Conservation (phyloP, 1,139 yeast species). For the Protomyces arabidopsidicola region DNA sequence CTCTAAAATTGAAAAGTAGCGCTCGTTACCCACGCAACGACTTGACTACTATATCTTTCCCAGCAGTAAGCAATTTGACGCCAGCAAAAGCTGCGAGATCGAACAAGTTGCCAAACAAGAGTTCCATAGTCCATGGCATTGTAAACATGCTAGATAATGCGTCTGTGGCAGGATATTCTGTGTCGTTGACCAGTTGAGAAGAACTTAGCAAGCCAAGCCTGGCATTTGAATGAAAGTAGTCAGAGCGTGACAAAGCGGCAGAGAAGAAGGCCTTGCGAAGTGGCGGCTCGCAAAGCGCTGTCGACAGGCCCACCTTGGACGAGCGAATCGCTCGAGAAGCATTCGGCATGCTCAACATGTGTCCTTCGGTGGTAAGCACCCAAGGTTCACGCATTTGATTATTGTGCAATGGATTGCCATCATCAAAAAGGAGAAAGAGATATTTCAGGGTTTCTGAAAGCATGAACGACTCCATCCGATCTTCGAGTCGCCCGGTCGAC, state of each 20-base stretch:
- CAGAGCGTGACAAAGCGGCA: constrained; percentile 9
- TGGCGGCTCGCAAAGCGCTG: background rate
- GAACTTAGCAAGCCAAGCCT: background rate
- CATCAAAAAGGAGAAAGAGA: constrained; percentile 73
- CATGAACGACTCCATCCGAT: constrained; percentile 89
- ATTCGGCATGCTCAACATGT: constrained; percentile 47
- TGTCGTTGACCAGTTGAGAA: background rate
- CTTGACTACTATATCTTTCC: constrained; percentile 13
- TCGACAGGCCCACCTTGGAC: background rate
- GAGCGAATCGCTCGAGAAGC: background rate
- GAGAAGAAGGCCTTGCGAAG: background rate
- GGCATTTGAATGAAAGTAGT: background rate
- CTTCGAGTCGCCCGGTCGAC: constrained; percentile 57
- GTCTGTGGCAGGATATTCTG: background rate
- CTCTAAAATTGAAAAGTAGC: background rate
- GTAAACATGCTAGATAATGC: background rate
- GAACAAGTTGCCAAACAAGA: constrained; percentile 9
- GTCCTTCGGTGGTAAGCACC: constrained; percentile 89
- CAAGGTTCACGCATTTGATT: constrained; percentile 55
- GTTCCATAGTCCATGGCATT: background rate
- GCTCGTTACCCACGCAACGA: constrained; percentile 12
- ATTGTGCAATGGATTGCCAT: constrained; percentile 47
- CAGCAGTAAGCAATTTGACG: constrained; percentile 1
- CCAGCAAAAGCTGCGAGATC: background rate
- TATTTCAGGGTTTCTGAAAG: constrained; percentile 86